These are phyloP conservation scores for Hansenula lynferdii DNA, from an alignment of 1,139 yeast species.

Conservation along the genomic window DNA sequence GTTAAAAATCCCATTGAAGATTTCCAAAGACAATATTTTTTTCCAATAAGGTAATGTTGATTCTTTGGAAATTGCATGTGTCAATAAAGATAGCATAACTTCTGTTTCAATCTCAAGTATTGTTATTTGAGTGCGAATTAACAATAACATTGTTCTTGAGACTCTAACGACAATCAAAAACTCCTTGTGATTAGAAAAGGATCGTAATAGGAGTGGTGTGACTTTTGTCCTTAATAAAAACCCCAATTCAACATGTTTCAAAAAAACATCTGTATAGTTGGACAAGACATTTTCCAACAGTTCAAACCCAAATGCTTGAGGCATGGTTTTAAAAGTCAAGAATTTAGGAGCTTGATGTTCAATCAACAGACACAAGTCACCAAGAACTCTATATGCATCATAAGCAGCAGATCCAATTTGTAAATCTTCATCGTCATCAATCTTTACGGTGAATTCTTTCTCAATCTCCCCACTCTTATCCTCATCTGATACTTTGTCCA, in stretches of 20 bases:
- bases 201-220: conserved; percentile 69
- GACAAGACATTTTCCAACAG: conserved; percentile 58
- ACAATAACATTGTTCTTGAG: conserved; percentile 59
- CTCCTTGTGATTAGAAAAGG: conserved; percentile 55
- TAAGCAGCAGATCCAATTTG: conserved; percentile 48
- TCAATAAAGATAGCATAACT: conserved; percentile 67
- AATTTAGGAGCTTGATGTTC: conserved; percentile 55
- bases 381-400: conserved; percentile 67
- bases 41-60: conserved; percentile 62
- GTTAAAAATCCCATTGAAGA: conserved; percentile 54
- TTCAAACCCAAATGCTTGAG: conserved; percentile 72
- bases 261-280: conserved; percentile 54
- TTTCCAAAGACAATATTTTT: conserved; percentile 64
- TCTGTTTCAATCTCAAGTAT: conserved; percentile 73
- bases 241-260: conserved; percentile 58
- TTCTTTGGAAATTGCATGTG: conserved; percentile 54
- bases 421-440: conserved; percentile 41
- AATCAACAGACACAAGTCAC: conserved; percentile 65
- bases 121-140: conserved; percentile 56
- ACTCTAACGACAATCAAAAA: conserved; percentile 72
- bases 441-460: conserved; percentile 28
- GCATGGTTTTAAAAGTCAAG: conserved; percentile 47
- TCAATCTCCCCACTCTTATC: conserved; percentile 24
- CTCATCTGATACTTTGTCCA: conserved; percentile 53
- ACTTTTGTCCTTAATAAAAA: conserved; percentile 60